A percentile compares a stretch with the other conserved stretches of the same genome.
phyloP scores from a whole-genome alignment of 768 basidiomycete genomes.

The Lyophyllum decastes region DNA sequence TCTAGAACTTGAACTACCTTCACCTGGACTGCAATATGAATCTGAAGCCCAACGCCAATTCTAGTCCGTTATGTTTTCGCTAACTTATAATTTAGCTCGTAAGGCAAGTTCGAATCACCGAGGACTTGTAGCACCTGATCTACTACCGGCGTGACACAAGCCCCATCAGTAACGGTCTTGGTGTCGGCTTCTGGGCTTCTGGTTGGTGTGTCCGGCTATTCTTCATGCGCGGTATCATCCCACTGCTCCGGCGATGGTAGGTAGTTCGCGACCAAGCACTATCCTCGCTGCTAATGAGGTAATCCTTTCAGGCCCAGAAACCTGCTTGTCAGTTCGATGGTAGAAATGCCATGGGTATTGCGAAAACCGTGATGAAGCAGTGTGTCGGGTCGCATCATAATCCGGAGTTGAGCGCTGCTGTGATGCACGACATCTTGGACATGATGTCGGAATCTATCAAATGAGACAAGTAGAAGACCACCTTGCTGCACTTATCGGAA shows the following conservation, averaged over 20 bases:
- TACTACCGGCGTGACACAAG: constrained; percentile 99
- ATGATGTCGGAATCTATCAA: constrained; percentile 99
- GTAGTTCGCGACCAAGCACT: constrained; percentile 12
- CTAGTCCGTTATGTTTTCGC: not conserved
- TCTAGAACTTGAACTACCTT: constrained; percentile 85
- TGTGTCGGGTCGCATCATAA: constrained; percentile 99
- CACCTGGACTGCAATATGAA: constrained; percentile 99
- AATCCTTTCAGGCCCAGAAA: constrained; percentile 75
- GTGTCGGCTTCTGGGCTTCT: constrained; percentile 99
- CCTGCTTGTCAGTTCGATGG: constrained; percentile 96
- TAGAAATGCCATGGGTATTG: constrained; percentile 92
- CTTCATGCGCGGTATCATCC: constrained; percentile 99
- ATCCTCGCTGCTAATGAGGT: not conserved
- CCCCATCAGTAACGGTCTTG: constrained; percentile 98
- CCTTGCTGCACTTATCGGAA: constrained; percentile 95
- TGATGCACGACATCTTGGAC: constrained; percentile 99
- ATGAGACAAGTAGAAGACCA: constrained; percentile 99
- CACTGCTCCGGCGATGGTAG: constrained; percentile 92
- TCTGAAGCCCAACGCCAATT: constrained; percentile 68
- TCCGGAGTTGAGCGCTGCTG: constrained; percentile 93
- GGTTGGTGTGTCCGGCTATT: constrained; percentile 99
- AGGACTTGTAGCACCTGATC: constrained; percentile 97
- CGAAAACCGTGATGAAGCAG: constrained; percentile 99
- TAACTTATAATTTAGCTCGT: constrained; percentile 62
- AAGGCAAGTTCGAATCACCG: constrained; percentile 99